phyloP scores from a whole-genome alignment of 352 stramenopile species.

The Plasmopara muralis region DNA sequence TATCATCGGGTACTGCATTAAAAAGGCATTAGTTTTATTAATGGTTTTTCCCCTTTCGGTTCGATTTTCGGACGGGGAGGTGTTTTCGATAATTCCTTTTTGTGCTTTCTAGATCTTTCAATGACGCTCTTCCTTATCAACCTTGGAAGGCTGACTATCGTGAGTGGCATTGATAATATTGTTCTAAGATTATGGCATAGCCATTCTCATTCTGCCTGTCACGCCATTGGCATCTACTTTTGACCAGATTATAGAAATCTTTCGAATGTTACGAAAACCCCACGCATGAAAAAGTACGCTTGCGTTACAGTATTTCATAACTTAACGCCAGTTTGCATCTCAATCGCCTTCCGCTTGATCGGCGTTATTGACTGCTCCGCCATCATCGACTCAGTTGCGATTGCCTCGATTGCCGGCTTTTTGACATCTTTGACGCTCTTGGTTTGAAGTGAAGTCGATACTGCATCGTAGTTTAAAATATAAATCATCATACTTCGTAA shows the following conservation, averaged over 20 bases:
- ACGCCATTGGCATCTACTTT: too few relatives aligned
- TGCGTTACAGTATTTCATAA: neutral
- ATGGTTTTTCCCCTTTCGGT: conserved; percentile 17
- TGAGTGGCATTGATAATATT: too few relatives aligned
- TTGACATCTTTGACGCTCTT: conserved; percentile 24
- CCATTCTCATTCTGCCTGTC: too few relatives aligned
- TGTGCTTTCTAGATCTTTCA: too few relatives aligned
- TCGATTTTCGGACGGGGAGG: conserved; percentile 21
- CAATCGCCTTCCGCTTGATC: conserved; percentile 46
- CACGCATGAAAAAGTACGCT: too few relatives aligned
- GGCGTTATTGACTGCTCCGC: conserved; percentile 23
- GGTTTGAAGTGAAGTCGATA: conserved; percentile 21
- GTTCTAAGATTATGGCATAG: too few relatives aligned
- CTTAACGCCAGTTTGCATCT: conserved; percentile 30
- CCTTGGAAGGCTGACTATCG: too few relatives aligned
- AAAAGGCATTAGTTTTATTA: conserved; percentile 13
- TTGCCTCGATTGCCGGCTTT: conserved; percentile 5
- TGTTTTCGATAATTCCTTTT: conserved; percentile 5
- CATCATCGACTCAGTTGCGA: conserved; percentile 10
- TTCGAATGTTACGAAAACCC: too few relatives aligned
- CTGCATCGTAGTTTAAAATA: conserved; percentile 6
- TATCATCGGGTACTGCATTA: too few relatives aligned
- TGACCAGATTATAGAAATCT: too few relatives aligned
- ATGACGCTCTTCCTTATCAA: too few relatives aligned
- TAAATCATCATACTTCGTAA: neutral